phyloP scores from a whole-genome alignment of 2,329 filamentous ascomycete genomes.

The Pseudogymnoascus pannorum region DNA sequence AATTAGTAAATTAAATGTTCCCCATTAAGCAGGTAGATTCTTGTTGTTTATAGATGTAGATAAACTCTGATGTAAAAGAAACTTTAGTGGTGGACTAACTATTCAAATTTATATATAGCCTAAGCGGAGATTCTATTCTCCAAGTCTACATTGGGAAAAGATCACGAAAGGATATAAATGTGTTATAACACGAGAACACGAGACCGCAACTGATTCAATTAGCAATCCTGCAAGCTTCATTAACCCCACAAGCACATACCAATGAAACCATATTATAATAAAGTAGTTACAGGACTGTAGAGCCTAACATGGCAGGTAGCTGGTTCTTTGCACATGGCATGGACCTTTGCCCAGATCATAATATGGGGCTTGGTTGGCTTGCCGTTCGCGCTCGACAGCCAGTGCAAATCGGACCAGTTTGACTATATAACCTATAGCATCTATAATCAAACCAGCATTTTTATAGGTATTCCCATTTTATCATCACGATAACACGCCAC shows the following conservation, averaged over 20 bases:
- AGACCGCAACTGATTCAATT: not conserved
- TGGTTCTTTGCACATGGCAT: not conserved
- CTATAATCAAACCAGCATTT: not conserved
- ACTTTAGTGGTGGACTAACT: conserved; percentile 24
- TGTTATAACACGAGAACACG: not conserved
- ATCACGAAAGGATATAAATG: not conserved
- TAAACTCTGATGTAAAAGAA: conserved; percentile 14
- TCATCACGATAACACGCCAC: not conserved
- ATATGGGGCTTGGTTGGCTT: not conserved
- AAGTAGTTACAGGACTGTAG: not conserved
- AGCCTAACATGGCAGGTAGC: not conserved
- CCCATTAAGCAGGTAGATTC: not conserved
- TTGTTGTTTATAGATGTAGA: not conserved
- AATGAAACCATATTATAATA: not conserved
- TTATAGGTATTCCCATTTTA: not conserved
- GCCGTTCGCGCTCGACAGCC: not conserved
- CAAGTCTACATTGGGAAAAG: not conserved
- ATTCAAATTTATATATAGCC: not conserved
- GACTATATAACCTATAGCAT: not conserved
- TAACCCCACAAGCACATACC: not conserved
- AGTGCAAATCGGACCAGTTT: not conserved
- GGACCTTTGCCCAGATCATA: not conserved
- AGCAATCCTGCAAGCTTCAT: not conserved
- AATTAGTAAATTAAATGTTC: not conserved
- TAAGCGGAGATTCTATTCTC: not conserved